A percentile compares a stretch with the other conserved stretches of the same genome.
phyloP scores from a whole-genome alignment of 2,329 filamentous ascomycete species.

The Diaporthe sp. region DNA sequence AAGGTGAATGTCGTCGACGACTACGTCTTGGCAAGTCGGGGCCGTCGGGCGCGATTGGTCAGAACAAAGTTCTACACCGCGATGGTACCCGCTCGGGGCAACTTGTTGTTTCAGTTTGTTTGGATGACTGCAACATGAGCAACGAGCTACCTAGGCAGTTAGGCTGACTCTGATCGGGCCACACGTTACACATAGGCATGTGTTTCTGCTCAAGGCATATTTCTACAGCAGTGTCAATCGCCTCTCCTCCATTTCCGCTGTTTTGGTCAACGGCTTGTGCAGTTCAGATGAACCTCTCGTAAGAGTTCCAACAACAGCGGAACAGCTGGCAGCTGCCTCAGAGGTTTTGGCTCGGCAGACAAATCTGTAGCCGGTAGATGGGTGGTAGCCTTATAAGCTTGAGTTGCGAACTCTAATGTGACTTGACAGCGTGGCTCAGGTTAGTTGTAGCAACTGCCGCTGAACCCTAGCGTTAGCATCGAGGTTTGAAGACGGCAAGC shows the following conservation, averaged over 20 bases:
- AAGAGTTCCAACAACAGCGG: not conserved
- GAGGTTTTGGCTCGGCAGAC: not conserved
- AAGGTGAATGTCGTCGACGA: slow-evolving; percentile 4
- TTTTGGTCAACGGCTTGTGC: not conserved
- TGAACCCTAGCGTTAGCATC: not conserved
- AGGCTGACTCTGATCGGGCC: not conserved
- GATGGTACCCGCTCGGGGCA: slow-evolving; percentile 5
- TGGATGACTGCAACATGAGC: slow-evolving; percentile 23
- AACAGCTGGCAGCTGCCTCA: not conserved
- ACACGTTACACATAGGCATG: not conserved
- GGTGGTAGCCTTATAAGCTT: not conserved
- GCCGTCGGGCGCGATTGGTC: not conserved
- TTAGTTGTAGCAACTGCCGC: not conserved
- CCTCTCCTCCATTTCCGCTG: not conserved
- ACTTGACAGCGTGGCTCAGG: no score
- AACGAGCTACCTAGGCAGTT: not conserved
- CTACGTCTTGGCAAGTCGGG: slow-evolving; percentile 8
- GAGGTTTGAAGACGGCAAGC: not conserved
- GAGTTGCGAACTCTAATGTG: not conserved
- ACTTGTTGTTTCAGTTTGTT: slow-evolving; percentile 23
- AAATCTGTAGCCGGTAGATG: not conserved
- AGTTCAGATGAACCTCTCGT: slow-evolving; percentile 20
- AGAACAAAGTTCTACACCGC: slow-evolving; percentile 4
- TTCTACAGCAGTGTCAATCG: not conserved
- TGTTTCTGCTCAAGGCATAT: not conserved